phyloP scores from a whole-genome alignment of 1,284 basidiomycete genomes.

The Ustilago tritici region DNA sequence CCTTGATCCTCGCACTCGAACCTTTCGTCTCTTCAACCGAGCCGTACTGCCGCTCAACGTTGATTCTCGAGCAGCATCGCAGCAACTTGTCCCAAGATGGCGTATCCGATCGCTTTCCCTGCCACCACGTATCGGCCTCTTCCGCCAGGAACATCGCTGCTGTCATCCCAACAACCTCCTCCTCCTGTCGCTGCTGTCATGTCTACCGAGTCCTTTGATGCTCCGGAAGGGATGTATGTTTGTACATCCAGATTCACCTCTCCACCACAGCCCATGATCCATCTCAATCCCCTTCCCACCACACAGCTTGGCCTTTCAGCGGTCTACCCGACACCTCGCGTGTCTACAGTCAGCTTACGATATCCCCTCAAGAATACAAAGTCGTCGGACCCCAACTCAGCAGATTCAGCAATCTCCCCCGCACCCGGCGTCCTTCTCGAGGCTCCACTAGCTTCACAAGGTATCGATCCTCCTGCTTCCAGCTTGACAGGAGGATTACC shows the following conservation, averaged over 20 bases:
- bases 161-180: conserved; percentile 30
- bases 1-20: background rate
- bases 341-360: conserved; percentile 43
- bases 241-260: conserved; percentile 49
- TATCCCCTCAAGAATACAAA: conserved; percentile 32
- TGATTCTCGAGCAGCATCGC: background rate
- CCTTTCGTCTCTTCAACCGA: background rate
- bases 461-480: conserved; percentile 56
- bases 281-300: conserved; percentile 38
- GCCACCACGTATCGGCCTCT: conserved; percentile 26
- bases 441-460: conserved; percentile 53
- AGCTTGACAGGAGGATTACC: conserved; percentile 52
- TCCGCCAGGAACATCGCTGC: conserved; percentile 30
- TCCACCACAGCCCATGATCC: conserved; percentile 45
- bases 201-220: conserved; percentile 51
- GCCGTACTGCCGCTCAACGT: background rate
- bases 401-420: conserved; percentile 13
- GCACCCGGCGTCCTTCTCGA: conserved; percentile 44
- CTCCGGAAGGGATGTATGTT: conserved; percentile 58
- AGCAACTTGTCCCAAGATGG: conserved; percentile 18
- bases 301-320: conserved; percentile 35
- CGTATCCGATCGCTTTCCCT: conserved; percentile 40
- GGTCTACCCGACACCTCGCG: conserved; percentile 45
- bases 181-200: conserved; percentile 32
- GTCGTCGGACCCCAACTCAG: conserved; percentile 16